phyloP scores from a whole-genome alignment of 2,329 filamentous ascomycete species.

The Pezicula neosporulosa region DNA sequence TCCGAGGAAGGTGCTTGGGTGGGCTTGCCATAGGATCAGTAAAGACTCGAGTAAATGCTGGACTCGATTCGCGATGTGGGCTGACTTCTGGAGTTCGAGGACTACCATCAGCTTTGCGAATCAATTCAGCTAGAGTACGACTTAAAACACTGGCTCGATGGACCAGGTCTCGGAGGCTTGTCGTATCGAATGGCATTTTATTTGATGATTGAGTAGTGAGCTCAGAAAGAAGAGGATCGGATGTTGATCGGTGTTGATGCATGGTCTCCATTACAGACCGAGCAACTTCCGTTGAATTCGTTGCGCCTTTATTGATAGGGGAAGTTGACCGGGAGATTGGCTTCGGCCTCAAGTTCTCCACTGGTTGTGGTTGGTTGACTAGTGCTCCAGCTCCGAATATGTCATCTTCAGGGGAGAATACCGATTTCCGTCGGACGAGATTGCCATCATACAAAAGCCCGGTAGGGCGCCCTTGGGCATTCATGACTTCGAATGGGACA shows the following conservation, averaged over 20 bases:
- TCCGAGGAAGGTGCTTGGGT: constrained; percentile 46
- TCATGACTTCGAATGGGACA: constrained; percentile 40
- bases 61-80: constrained; percentile 53
- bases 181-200: constrained; percentile 64
- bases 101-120: constrained; percentile 55
- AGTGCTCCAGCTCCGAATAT: constrained; percentile 47
- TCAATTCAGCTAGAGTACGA: constrained; percentile 55
- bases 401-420: constrained; percentile 64
- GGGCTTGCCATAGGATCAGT: constrained; percentile 57
- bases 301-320: constrained; percentile 22
- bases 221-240: constrained; percentile 32
- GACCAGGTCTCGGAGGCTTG: constrained; percentile 64
- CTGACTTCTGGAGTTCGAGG: constrained; percentile 51
- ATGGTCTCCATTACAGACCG: constrained; percentile 62
- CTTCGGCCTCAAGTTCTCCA: constrained; percentile 30
- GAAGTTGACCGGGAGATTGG: constrained; percentile 15
- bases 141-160: constrained; percentile 58
- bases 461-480: constrained; percentile 17
- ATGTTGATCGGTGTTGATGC: constrained; percentile 47
- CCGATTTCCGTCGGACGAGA: constrained; percentile 52
- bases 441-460: constrained; percentile 45
- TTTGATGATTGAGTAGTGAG: constrained; percentile 32
- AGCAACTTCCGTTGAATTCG: constrained; percentile 43
- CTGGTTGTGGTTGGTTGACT: constrained; percentile 21
- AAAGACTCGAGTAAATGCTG: constrained; percentile 66